Conservation (phyloP, 2,329 filamentous ascomycete genomes). For the Immersiporthe knoxdaviesiana region DNA sequence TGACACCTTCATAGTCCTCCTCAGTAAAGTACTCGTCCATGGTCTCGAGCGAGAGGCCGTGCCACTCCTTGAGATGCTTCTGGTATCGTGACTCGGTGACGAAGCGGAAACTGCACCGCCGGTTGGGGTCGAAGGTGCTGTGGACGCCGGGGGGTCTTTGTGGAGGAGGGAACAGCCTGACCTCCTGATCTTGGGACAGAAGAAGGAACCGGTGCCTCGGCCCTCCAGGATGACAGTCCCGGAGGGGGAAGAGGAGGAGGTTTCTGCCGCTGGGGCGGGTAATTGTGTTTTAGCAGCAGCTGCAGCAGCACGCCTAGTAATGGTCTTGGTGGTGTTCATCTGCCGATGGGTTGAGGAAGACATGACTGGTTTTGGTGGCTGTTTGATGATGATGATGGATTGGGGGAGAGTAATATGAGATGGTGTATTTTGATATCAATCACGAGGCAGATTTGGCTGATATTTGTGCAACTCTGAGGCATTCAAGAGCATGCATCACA, state of each 20-base stretch:
- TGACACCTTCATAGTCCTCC: neutral
- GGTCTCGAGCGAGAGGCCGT: neutral
- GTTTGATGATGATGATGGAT: neutral
- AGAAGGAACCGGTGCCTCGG: neutral
- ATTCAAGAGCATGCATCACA: too few relatives aligned
- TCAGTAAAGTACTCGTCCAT: neutral
- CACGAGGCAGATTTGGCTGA: neutral
- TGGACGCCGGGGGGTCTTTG: neutral
- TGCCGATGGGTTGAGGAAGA: neutral
- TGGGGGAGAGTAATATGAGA: neutral
- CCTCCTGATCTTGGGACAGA: constrained; percentile 1
- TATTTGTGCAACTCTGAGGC: neutral
- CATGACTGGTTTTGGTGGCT: neutral
- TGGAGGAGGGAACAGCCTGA: neutral
- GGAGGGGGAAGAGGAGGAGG: neutral
- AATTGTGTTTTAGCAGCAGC: neutral
- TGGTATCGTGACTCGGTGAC: neutral
- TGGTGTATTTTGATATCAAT: neutral
- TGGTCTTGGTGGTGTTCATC: neutral
- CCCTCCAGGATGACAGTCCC: neutral
- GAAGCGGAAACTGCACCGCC: constrained; percentile 8
- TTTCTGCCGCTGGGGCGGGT: neutral
- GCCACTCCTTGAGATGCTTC: constrained; percentile 5
- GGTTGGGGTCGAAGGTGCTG: neutral
- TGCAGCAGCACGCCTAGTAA: too few relatives aligned